These are phyloP conservation scores for Eucalyptus shirleyi DNA, from an alignment of 345 rosid genomes.

Conservation along the genomic window DNA sequence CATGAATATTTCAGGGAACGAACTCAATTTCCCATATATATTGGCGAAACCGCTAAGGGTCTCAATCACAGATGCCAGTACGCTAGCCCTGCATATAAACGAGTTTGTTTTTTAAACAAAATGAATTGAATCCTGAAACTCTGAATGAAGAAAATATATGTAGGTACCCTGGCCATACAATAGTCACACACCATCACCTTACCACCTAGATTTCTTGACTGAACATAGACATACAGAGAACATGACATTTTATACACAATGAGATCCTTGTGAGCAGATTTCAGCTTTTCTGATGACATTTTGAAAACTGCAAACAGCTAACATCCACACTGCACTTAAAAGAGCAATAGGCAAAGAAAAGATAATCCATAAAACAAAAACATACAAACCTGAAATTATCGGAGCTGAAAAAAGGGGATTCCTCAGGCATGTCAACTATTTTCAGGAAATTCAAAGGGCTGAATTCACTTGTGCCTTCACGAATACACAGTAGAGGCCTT, in stretches of 20 bases:
- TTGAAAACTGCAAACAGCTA: neutral
- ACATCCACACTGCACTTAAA: neutral
- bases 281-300: neutral
- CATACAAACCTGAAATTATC: constrained; percentile 61
- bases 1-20: constrained; percentile 70
- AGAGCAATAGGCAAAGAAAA: neutral
- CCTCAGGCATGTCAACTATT: constrained; percentile 54
- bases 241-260: neutral
- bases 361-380: neutral
- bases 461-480: constrained; percentile 25
- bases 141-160: neutral
- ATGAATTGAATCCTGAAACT: neutral
- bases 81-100: constrained; percentile 42
- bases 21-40: constrained; percentile 34
- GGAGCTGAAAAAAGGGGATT: constrained; percentile 54
- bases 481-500: constrained; percentile 37
- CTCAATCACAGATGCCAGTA: constrained; percentile 45
- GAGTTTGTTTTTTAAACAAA: neutral
- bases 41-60: constrained; percentile 56
- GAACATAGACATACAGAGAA: neutral
- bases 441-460: constrained; percentile 50
- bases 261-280: neutral
- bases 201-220: neutral
- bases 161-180: neutral
- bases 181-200: neutral